Percentiles rank a stretch among this genome's conserved stretches.
Evolutionary conservation across 1,284 basidiomycete species (phyloP).

Genomic region (Sphagnurus paluster): DNA sequence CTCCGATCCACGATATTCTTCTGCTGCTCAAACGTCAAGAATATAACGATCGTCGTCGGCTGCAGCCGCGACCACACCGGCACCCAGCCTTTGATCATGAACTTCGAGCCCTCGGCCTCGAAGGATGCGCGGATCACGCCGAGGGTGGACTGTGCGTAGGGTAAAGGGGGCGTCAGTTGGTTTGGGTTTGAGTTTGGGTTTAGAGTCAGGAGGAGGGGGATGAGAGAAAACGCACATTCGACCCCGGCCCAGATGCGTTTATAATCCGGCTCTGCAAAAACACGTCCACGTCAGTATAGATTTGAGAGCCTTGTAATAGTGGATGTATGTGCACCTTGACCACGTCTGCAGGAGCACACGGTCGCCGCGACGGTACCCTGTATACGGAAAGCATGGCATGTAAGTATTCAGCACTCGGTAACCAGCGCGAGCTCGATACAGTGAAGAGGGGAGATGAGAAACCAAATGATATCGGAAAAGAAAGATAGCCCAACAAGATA

Average conservation of each 20-base stretch:
- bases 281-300: not conserved
- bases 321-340: conserved; percentile 61
- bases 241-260: conserved; percentile 84
- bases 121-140: conserved; percentile 73
- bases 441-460: too few species aligned
- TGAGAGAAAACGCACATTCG: conserved; percentile 51
- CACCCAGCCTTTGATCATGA: conserved; percentile 93
- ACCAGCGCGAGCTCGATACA: too few species aligned
- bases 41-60: conserved; percentile 84
- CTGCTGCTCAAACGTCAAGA: conserved; percentile 80
- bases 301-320: not conserved
- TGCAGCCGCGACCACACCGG: conserved; percentile 85
- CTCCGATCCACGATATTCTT: conserved; percentile 68
- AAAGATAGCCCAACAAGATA: too few species aligned
- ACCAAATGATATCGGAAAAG: too few species aligned
- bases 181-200: too few species aligned
- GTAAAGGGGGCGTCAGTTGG: not conserved
- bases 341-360: conserved; percentile 92
- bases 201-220: not conserved
- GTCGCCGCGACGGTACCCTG: conserved; percentile 91
- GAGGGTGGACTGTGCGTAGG: conserved; percentile 59
- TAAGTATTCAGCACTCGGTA: not conserved
- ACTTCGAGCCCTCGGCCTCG: conserved; percentile 79
- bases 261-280: conserved; percentile 71
- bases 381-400: conserved; percentile 5